phyloP scores from a whole-genome alignment of 2,329 filamentous ascomycete species.

The Teratosphaeria gauchensis region DNA sequence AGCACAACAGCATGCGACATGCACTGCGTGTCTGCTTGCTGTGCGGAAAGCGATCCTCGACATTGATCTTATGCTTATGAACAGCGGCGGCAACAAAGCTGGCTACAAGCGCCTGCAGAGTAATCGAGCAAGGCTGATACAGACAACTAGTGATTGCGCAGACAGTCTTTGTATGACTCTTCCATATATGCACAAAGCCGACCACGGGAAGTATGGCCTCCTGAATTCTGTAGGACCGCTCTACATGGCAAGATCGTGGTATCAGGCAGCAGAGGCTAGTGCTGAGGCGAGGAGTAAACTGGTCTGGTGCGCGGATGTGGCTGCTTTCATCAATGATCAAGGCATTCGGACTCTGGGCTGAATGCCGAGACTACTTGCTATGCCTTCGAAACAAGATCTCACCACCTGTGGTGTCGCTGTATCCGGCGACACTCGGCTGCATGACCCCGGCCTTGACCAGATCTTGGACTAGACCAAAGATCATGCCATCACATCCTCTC shows the following conservation, averaged over 20 bases:
- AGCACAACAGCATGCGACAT: not conserved
- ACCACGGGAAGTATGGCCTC: not conserved
- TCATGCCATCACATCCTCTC: constrained; percentile 51
- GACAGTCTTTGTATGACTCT: not conserved
- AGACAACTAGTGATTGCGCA: not conserved
- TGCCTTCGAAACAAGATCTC: constrained; percentile 28
- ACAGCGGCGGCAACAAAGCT: not conserved
- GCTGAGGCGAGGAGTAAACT: not conserved
- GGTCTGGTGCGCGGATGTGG: not conserved
- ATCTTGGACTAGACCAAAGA: constrained; percentile 45
- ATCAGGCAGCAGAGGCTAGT: not conserved
- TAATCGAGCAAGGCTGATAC: not conserved
- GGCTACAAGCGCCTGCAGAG: not conserved
- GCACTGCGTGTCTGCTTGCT: not conserved
- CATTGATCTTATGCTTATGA: not conserved
- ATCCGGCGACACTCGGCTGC: constrained; percentile 35
- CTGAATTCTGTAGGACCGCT: not conserved
- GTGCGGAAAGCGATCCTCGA: not conserved
- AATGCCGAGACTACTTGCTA: not conserved
- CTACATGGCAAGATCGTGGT: not conserved
- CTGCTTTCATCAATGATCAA: not conserved
- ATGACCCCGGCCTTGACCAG: constrained; percentile 42
- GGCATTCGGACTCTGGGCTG: not conserved
- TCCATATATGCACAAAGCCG: not conserved
- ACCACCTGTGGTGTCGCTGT: constrained; percentile 30